Conservation (phyloP, 768 basidiomycete genomes). For the Phlebiopsis flavidoalba region DNA sequence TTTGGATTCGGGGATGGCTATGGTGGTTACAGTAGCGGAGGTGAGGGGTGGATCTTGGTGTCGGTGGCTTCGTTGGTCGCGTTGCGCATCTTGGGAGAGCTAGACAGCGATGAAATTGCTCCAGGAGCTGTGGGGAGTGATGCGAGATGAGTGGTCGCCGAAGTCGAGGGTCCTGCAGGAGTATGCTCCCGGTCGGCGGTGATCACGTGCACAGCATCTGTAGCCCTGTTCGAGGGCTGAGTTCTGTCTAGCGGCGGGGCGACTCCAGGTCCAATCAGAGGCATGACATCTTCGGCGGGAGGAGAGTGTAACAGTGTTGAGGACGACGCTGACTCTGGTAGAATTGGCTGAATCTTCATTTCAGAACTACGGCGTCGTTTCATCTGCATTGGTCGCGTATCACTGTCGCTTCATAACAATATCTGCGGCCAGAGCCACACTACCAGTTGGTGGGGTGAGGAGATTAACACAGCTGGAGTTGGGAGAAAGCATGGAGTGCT, state of each 20-base stretch:
- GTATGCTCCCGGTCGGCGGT: too few relatives aligned
- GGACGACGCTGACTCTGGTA: not conserved
- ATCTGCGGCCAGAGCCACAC: not conserved
- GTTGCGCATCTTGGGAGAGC: not conserved
- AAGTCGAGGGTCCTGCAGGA: too few relatives aligned
- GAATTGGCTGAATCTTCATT: not conserved
- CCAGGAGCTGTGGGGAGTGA: not conserved
- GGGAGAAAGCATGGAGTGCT: not conserved
- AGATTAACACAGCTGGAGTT: not conserved
- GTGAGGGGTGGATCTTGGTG: too few relatives aligned
- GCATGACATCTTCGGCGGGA: not conserved
- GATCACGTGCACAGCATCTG: too few relatives aligned
- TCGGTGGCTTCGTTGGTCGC: not conserved
- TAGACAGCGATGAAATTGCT: not conserved
- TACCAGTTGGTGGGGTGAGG: not conserved
- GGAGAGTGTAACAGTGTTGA: not conserved
- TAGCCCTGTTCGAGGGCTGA: not conserved
- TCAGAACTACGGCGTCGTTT: conserved; percentile 20
- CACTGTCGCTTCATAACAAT: not conserved
- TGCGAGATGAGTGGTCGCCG: not conserved
- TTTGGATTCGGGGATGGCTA: not conserved
- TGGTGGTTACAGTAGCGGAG: too few relatives aligned
- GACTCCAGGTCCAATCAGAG: not conserved
- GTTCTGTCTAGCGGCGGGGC: not conserved
- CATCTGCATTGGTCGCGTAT: conserved; percentile 15